Percentiles rank a stretch among this genome's conserved stretches.
phyloP scores from a whole-genome alignment of 768 basidiomycete species.

The Boletus pseudopeckii region DNA sequence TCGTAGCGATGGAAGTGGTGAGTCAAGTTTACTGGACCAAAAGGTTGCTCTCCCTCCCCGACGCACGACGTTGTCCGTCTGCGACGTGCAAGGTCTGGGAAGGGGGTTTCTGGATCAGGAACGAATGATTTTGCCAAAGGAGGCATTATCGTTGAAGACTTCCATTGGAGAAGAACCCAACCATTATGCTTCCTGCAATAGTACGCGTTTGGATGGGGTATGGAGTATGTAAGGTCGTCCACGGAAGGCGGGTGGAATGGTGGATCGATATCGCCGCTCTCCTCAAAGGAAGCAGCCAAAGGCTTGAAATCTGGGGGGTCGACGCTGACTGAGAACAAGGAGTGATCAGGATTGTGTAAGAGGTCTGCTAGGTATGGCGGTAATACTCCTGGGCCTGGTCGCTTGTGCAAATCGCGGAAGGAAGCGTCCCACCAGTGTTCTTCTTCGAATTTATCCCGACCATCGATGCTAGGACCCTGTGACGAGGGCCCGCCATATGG shows the following conservation, averaged over 20 bases:
- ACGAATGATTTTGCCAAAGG: constrained; percentile 57
- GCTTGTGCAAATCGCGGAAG: constrained; percentile 39
- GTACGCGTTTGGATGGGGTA: constrained; percentile 81
- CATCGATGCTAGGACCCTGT: constrained; percentile 50
- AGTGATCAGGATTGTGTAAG: constrained; percentile 71
- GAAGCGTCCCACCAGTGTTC: constrained; percentile 64
- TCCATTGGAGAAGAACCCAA: constrained; percentile 76
- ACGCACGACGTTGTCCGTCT: constrained; percentile 50
- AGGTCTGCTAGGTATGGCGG: constrained; percentile 64
- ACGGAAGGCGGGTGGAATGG: constrained; percentile 43
- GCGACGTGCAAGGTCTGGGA: constrained; percentile 57
- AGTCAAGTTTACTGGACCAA: constrained; percentile 52
- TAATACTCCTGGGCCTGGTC: constrained; percentile 71
- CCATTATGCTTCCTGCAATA: constrained; percentile 81
- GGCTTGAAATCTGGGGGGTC: constrained; percentile 33
- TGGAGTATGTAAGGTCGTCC: constrained; percentile 61
- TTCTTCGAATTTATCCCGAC: constrained; percentile 59
- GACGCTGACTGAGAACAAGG: constrained; percentile 59
- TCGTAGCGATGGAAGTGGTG: constrained; percentile 82
- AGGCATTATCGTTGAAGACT: constrained; percentile 56
- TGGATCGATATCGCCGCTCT: constrained; percentile 16
- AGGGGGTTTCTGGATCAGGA: constrained; percentile 36
- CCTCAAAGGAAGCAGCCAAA: constrained; percentile 14
- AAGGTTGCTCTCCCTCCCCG: constrained; percentile 45
- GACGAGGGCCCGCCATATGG: constrained; percentile 19